Conservation (phyloP, 2,329 filamentous ascomycete species). For the Nectriaceae sp. region DNA sequence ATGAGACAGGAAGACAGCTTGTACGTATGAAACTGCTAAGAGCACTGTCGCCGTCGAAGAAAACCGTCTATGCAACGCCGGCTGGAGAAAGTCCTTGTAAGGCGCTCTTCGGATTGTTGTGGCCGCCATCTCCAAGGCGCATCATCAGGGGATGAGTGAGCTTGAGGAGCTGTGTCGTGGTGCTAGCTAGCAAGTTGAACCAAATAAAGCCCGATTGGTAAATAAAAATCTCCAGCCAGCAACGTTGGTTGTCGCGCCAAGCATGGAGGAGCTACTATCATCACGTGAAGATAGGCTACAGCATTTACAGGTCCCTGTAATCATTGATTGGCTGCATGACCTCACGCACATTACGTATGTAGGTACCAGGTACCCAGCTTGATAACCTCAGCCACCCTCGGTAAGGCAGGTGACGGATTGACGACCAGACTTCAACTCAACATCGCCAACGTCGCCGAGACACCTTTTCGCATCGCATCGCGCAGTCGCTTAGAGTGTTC, state of each 20-base stretch:
- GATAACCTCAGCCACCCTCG: conserved; percentile 25
- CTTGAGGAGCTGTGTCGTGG: conserved; percentile 22
- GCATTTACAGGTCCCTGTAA: conserved; percentile 14
- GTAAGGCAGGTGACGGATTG: conserved; percentile 25
- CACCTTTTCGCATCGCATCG: conserved; percentile 10
- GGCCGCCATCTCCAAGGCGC: conserved; percentile 52
- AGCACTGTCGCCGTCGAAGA: conserved; percentile 73
- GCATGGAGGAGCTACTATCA: conserved; percentile 13
- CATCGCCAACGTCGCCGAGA: conserved; percentile 5
- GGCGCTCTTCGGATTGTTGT: conserved; percentile 57
- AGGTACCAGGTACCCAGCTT: conserved; percentile 14
- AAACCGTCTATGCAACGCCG: conserved; percentile 84
- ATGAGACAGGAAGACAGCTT: conserved; percentile 69
- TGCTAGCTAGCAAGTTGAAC: background rate
- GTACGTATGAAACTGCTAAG: conserved; percentile 70
- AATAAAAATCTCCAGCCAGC: conserved; percentile 39
- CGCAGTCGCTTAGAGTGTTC: conserved; percentile 1
- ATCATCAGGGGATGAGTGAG: conserved; percentile 41
- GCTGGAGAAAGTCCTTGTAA: conserved; percentile 90
- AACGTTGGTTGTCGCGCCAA: conserved; percentile 28
- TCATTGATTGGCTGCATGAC: conserved; percentile 18
- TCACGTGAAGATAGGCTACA: conserved; percentile 34
- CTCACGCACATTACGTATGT: conserved; percentile 31
- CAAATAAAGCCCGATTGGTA: conserved; percentile 14
- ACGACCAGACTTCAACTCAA: conserved; percentile 10